These are phyloP conservation scores for Candida tammaniensis DNA, from an alignment of 805 yeast genomes.

Conservation along the genomic window DNA sequence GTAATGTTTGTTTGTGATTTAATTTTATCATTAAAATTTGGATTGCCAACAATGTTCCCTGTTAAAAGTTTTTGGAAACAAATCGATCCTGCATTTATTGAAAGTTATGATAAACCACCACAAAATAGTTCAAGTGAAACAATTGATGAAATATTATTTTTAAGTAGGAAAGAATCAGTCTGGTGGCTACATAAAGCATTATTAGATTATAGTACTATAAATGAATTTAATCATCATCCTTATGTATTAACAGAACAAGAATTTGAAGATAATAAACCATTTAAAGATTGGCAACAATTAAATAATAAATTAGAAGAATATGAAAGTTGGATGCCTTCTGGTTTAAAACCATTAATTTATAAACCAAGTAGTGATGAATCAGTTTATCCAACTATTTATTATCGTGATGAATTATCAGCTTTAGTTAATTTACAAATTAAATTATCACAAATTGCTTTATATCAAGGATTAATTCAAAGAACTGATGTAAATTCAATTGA, in stretches of 20 bases:
- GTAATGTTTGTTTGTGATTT: constrained; percentile 34
- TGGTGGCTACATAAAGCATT: constrained; percentile 38
- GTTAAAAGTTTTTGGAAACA: constrained; percentile 30
- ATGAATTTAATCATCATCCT: constrained; percentile 26
- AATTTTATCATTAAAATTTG: constrained; percentile 30
- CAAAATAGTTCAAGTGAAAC: not conserved
- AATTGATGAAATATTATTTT: too few species aligned
- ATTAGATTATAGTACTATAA: constrained; percentile 24
- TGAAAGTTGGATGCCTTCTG: constrained; percentile 26
- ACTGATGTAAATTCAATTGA: constrained; percentile 13
- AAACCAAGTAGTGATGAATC: constrained; percentile 21
- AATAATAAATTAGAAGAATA: constrained; percentile 25
- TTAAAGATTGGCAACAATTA: constrained; percentile 26
- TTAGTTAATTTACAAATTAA: constrained; percentile 27
- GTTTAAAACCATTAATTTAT: constrained; percentile 31
- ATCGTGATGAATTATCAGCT: constrained; percentile 35
- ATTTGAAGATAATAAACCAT: constrained; percentile 19
- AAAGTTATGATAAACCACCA: constrained; percentile 13
- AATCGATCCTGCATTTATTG: constrained; percentile 30
- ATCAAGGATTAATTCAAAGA: constrained; percentile 23
- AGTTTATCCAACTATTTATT: constrained; percentile 32
- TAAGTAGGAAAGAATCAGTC: constrained; percentile 15
- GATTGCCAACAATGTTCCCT: constrained; percentile 30
- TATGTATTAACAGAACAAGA: constrained; percentile 27
- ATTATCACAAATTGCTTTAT: constrained; percentile 27